Base-by-base conservation (phyloP, 2,329 filamentous ascomycete species). In the Fusarium pininemorale region DNA sequence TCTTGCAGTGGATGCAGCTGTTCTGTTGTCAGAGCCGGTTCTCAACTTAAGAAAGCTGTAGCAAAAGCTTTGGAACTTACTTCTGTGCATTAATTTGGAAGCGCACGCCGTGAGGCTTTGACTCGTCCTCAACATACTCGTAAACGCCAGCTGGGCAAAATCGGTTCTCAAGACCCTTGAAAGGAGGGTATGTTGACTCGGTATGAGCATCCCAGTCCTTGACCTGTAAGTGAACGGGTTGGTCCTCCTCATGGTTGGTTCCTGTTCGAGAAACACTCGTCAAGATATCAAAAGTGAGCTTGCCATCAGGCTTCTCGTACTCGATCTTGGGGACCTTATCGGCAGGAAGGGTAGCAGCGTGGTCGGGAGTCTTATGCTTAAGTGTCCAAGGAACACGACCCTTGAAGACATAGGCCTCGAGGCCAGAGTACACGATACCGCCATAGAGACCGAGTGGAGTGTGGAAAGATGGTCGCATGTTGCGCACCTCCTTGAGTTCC, bases 1-100 rank as follows among this genome's bases (percentile, higher is more conserved):
- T 99, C 89, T 99, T 99, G 89, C 96, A 99, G 85, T 99, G 96
- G 75, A 99, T 97, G 82, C 96, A 99, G 85, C 95, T 98, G 77
- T 45, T 45, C 7, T 13, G 35, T 26, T 54, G 64, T 74, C 48
- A 76, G 72, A 48, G 45, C 70, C 55, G 37, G 15, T 44, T 47
- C 24, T 62, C 35, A n/a, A 44, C 20, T 48, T 13, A 47, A 50
- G 15, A 26, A 22, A 9, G 12, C 8, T n/a, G 32, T 16, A 37
- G 32, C n/a, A 35, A 26, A 26, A 39, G n/a, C 30, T n/a, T 20
- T 26, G 41, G 7, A 91, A 91, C 94, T 90, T 87, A 97, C 94
- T 98, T 98, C 83, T 98, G 96, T 55, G 95, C 86, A 80, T 98
- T 98, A 81, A 99, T 99, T 85, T 98, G 96, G 86, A 99, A 99